Evolutionary conservation across 2,329 filamentous ascomycete genomes (phyloP).

Genomic region (Trichoderma aggressivum): DNA sequence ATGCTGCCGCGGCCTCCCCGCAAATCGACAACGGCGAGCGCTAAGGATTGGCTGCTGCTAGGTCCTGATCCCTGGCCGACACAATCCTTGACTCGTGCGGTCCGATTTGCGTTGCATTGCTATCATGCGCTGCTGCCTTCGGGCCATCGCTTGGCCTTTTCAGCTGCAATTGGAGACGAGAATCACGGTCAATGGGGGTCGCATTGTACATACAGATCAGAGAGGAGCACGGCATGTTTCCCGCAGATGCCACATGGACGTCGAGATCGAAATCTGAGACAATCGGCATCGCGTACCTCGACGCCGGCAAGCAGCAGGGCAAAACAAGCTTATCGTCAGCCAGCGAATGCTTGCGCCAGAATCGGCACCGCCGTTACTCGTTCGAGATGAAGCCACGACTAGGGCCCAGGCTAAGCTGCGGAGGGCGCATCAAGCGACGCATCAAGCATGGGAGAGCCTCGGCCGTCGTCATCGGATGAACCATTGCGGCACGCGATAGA

Average conservation of each 20-base stretch:
- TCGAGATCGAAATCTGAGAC: not conserved
- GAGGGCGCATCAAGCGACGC: not conserved
- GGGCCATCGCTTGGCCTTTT: not conserved
- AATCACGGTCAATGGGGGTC: not conserved
- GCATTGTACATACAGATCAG: not conserved
- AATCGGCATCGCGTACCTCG: not conserved
- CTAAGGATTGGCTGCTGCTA: conserved; percentile 6
- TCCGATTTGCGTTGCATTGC: not conserved
- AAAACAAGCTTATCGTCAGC: conserved; percentile 15
- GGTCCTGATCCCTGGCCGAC: not conserved
- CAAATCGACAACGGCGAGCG: not conserved
- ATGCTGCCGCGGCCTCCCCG: not conserved
- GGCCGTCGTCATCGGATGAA: conserved; percentile 12
- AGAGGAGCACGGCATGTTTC: not conserved
- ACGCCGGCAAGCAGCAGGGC: not conserved
- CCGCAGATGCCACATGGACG: not conserved
- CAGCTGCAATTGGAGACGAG: not conserved
- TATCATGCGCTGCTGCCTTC: not conserved
- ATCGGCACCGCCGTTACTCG: conserved; percentile 7
- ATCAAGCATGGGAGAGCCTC: not conserved
- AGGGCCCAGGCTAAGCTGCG: not conserved
- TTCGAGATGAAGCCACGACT: conserved; percentile 3
- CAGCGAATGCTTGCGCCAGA: conserved; percentile 1
- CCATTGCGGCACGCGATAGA: not conserved
- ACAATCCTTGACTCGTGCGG: not conserved